Base-by-base conservation (phyloP, 2,329 filamentous ascomycete genomes). In the Zymoseptoria pseudotritici region DNA sequence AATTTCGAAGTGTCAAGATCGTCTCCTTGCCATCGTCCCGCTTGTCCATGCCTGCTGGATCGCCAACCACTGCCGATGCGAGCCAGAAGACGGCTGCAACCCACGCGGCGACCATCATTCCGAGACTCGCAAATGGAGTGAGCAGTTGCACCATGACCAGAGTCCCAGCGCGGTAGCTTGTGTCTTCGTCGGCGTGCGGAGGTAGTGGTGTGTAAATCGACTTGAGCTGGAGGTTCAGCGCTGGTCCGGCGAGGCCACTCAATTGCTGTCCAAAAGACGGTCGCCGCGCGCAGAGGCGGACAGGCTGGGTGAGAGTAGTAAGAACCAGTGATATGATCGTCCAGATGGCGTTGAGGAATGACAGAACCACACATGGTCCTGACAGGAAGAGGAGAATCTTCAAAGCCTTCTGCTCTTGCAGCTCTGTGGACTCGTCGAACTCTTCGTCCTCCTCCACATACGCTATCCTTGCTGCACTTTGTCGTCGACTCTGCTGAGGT, bases 41-140 rank as follows among this genome's bases (percentile, higher is more conserved):
- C 60, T 78, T 77, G 66, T 83, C 82, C 61, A 75, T 77, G 24
- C 81, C 79, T 58, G 84, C 83, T 29, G 84, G 84, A 71, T 86
- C 84, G 4, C 84, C 84, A 54, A 87, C 74, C 10, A 86, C 81
- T 66, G 62, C 60, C 13, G 67, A 69, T 5, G 63, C 62, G 56
- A 85, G 73, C 84, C 84, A 86, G 73, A 86, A 87, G 20, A 77
- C 80, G 1, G 82, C 83, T 0, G 83, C 78, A 0, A 82, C 80
- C 83, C 83, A 86, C 5, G 80, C 78, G 1, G 80, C 79, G 13
- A 85, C 70, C 20, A 83, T 78, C 53, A 86, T 76, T 46, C 79
- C 82, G 10, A 85, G 71, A 57, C 82, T 82, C 54, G 85, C 71
- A 49, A 86, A 67, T 1, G 84, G 82, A 3, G 82, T 82, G 24